A percentile compares a stretch with the other conserved stretches of the same genome.
Evolutionary conservation across 106 monocot genomes (phyloP).

Genomic region (Dendrobium officinale): DNA sequence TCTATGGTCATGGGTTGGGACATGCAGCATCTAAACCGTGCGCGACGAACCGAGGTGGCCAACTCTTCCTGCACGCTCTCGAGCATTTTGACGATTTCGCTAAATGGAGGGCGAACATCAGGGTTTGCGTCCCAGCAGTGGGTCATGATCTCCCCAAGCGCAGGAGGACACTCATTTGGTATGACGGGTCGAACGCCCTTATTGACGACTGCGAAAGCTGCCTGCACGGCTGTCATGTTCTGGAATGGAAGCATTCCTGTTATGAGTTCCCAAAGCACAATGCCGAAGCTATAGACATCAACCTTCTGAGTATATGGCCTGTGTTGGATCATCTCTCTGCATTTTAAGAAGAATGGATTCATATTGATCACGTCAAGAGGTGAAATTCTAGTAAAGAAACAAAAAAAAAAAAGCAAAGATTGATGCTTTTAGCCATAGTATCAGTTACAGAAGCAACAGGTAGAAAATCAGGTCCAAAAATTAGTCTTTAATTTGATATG

Average conservation of each 20-base stretch:
- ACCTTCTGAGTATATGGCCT: slow-evolving; percentile 67
- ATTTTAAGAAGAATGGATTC: neutral
- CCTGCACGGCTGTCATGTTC: slow-evolving; percentile 73
- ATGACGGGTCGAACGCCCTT: slow-evolving; percentile 45
- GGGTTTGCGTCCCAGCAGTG: slow-evolving; percentile 66
- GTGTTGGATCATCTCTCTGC: slow-evolving; percentile 74
- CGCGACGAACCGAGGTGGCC: slow-evolving; percentile 36
- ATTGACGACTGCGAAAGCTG: slow-evolving; percentile 67
- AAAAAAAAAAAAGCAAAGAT: too few species aligned
- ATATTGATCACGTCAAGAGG: neutral
- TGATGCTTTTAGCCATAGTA: too few species aligned
- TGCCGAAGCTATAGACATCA: slow-evolving; percentile 67
- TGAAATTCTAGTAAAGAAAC: too few species aligned
- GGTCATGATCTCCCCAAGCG: slow-evolving; percentile 60
- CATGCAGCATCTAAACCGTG: slow-evolving; percentile 59
- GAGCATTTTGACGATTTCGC: slow-evolving; percentile 50
- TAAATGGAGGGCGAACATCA: slow-evolving; percentile 45
- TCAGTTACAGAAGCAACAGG: too few species aligned
- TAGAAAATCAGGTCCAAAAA: too few species aligned
- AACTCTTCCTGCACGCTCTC: slow-evolving; percentile 52
- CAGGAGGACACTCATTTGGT: slow-evolving; percentile 51
- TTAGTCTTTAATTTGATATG: too few species aligned
- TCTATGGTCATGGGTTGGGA: slow-evolving; percentile 49
- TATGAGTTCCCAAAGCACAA: slow-evolving; percentile 64
- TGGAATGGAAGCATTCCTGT: slow-evolving; percentile 67